Conservation (phyloP, 2,329 filamentous ascomycete genomes). For the Hirsutella minnesotensis region DNA sequence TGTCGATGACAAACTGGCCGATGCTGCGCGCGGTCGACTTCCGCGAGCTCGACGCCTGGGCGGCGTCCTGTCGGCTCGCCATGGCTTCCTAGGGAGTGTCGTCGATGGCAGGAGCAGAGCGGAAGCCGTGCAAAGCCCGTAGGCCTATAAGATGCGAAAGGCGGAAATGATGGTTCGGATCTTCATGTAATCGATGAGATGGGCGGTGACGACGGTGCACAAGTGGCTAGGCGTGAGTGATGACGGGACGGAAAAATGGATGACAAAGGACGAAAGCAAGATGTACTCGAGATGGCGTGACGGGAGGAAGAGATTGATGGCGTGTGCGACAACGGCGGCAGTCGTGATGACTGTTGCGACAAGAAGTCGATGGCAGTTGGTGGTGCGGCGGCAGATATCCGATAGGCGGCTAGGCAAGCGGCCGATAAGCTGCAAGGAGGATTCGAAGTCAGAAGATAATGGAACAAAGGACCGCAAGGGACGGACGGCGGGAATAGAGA, state of each 20-base stretch:
- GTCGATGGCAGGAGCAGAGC: slow-evolving; percentile 20
- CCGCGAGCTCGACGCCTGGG: slow-evolving; percentile 21
- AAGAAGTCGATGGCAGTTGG: slow-evolving; percentile 7
- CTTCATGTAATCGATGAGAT: slow-evolving; percentile 28
- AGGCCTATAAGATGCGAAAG: slow-evolving; percentile 24
- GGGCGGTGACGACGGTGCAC: slow-evolving; percentile 1
- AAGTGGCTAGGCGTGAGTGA: not conserved
- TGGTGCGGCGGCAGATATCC: slow-evolving; percentile 16
- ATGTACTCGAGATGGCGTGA: not conserved
- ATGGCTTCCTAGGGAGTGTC: slow-evolving; percentile 21
- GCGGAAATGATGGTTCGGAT: slow-evolving; percentile 19
- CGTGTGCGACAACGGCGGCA: slow-evolving; percentile 4
- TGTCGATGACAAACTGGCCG: slow-evolving; percentile 70
- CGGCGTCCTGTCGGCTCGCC: slow-evolving; percentile 25
- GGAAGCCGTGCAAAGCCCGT: slow-evolving; percentile 19
- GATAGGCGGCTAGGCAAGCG: slow-evolving; percentile 15
- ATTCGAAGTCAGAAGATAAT: slow-evolving; percentile 7
- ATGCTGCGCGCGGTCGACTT: slow-evolving; percentile 29
- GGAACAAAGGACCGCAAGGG: not conserved
- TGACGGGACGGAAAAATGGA: not conserved
- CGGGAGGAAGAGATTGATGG: not conserved
- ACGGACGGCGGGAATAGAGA: not conserved
- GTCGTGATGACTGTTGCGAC: slow-evolving; percentile 7
- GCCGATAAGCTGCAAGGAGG: slow-evolving; percentile 11
- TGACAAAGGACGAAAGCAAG: not conserved